Evolutionary conservation across 139 green algal genomes (phyloP), one percentile per base, ranked within the genome.

Genomic region (Chlorella sp.): DNA sequence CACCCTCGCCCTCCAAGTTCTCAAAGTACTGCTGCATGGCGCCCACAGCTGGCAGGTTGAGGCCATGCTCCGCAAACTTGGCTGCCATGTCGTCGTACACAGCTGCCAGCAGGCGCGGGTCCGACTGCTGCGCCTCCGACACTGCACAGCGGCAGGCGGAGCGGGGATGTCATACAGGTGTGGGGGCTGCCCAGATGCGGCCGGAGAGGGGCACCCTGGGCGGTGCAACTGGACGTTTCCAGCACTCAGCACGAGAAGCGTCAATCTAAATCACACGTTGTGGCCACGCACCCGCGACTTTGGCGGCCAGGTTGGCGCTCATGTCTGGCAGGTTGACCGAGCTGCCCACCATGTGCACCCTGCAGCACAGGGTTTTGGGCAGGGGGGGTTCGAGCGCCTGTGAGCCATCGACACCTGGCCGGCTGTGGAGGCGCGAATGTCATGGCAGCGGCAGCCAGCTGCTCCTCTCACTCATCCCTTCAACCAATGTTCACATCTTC

Each of bases 71-170:
- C 22, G 19, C 24, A 65, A 91, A 91, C 44, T 81, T 83, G 22
- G 43, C 54, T 7, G 81, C 81, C 88, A 91, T 91, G 54, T 79
- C 56, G 19, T 88, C 86, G n/a, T 91, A 91, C 8, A 88, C 65
- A 13, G 67, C 46, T 17, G 86, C 87, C 64, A 91, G 65, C 51
- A 75, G 76, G 40, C 32, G 8, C 40, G 87, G 87, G 70, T 90
- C 73, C n/a, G 44, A 43, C 75, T 90, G 87, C 67, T 85, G 65
- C 46, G 84, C 65, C 62, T 86, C 76, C 5, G 30, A 60, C 48
- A 87, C 87, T 70, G 77, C 73, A 17, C n/a, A 43, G n/a, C n/a
- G n/a, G n/a, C n/a, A n/a, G n/a, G n/a, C n/a, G n/a, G n/a, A n/a
- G n/a, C n/a, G n/a, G n/a, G n/a, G n/a, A n/a, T n/a, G n/a, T n/a